Evolutionary conservation across 139 green algal genomes (phyloP).

Genomic region (Closterium sp.): DNA sequence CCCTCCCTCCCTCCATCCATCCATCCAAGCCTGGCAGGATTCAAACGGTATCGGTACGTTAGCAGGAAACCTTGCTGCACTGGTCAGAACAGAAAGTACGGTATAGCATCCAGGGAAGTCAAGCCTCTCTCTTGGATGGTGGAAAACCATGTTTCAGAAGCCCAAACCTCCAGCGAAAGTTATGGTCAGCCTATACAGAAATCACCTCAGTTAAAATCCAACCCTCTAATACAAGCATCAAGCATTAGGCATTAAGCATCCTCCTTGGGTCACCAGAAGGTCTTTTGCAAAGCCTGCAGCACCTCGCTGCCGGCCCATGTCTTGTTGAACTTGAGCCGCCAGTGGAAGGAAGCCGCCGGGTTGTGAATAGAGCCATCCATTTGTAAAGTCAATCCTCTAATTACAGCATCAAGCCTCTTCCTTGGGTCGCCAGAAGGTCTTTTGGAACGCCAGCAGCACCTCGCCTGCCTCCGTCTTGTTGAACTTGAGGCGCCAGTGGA

Average conservation of each 20-base stretch:
- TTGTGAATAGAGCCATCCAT: neutral
- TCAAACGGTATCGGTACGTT: too few species aligned
- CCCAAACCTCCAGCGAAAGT: too few species aligned
- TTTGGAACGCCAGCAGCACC: slow-evolving; percentile 8
- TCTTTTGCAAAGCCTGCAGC: slow-evolving; percentile 7
- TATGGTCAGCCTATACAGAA: too few species aligned
- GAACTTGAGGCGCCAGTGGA: slow-evolving; percentile 23
- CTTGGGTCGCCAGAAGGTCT: slow-evolving; percentile 27
- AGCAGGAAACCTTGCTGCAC: too few species aligned
- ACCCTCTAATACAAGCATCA: neutral
- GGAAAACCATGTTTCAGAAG: too few species aligned
- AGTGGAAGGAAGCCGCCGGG: slow-evolving; percentile 2
- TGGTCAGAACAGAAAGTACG: too few species aligned
- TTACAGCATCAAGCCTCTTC: neutral
- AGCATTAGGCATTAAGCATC: too few species aligned
- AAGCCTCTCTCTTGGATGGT: too few species aligned
- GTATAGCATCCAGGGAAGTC: too few species aligned
- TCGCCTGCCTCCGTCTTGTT: neutral
- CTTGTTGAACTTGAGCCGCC: neutral
- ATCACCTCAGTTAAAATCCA: too few species aligned
- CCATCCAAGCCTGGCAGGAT: too few species aligned
- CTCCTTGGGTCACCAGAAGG: slow-evolving; percentile 19
- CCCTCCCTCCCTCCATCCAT: too few species aligned
- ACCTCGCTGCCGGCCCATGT: neutral
- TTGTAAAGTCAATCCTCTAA: neutral